phyloP scores from a whole-genome alignment of 352 stramenopile species.

The Pythium utonaiense region DNA sequence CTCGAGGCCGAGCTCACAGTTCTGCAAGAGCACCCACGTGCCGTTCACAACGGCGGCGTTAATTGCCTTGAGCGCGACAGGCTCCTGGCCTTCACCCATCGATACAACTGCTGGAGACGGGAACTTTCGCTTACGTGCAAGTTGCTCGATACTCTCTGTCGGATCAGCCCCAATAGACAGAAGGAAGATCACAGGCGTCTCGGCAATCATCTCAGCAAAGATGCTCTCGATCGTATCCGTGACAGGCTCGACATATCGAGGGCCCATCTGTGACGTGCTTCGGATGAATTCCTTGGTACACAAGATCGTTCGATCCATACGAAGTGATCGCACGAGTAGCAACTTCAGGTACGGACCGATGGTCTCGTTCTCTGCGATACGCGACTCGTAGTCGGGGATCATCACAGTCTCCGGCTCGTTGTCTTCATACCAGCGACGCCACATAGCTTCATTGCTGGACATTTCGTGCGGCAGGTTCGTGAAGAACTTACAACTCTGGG shows the following conservation, averaged over 20 bases:
- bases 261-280: slow-evolving; percentile 95
- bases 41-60: slow-evolving; percentile 95
- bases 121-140: slow-evolving; percentile 96
- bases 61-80: slow-evolving; percentile 96
- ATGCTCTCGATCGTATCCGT: slow-evolving; percentile 99
- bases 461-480: slow-evolving; percentile 96
- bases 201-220: slow-evolving; percentile 94
- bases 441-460: slow-evolving; percentile 94
- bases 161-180: slow-evolving; percentile 96
- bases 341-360: slow-evolving; percentile 97
- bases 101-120: slow-evolving; percentile 95
- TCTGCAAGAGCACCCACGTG: slow-evolving; percentile 98
- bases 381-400: slow-evolving; percentile 95
- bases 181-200: slow-evolving; percentile 98
- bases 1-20: slow-evolving; percentile 97
- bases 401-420: slow-evolving; percentile 95
- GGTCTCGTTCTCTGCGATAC: slow-evolving; percentile 89
- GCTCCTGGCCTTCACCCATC: slow-evolving; percentile 98
- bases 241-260: slow-evolving; percentile 96
- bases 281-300: slow-evolving; percentile 98
- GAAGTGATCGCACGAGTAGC: slow-evolving; percentile 94
- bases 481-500: slow-evolving; percentile 96
- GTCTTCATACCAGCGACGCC: slow-evolving; percentile 97
- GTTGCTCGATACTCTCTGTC: slow-evolving; percentile 96
- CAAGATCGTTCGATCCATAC: slow-evolving; percentile 97